These are phyloP conservation scores for Yamadazyma aaseri DNA, from an alignment of 1,139 yeast species.

Conservation along the genomic window DNA sequence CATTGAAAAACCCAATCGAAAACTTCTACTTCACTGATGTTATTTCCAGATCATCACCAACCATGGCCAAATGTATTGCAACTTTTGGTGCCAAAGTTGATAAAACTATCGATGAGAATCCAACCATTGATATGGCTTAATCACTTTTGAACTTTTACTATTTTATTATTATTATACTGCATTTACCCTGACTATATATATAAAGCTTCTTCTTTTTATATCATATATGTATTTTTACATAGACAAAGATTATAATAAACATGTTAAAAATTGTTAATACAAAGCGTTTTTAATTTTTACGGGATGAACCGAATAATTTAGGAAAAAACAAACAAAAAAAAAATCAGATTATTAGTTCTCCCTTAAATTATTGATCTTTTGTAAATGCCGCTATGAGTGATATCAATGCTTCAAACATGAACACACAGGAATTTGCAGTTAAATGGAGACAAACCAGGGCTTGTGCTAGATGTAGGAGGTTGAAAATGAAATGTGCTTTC, in stretches of 20 bases:
- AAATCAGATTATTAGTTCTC: too few species aligned
- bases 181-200: slow-evolving; percentile 1
- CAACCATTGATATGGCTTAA: slow-evolving; percentile 32
- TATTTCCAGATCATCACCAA: slow-evolving; percentile 82
- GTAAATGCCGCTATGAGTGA: too few species aligned
- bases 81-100: slow-evolving; percentile 67
- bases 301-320: slow-evolving; percentile 2
- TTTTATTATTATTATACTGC: slow-evolving; percentile 1
- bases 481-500: slow-evolving; percentile 55
- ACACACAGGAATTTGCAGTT: slow-evolving; percentile 22
- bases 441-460: slow-evolving; percentile 50
- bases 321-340: too few species aligned
- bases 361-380: too few species aligned
- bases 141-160: neutral
- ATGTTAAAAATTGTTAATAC: neutral
- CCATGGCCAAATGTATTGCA: slow-evolving; percentile 82
- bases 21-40: slow-evolving; percentile 89
- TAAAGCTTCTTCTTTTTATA: neutral
- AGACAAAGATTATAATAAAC: slow-evolving; percentile 6
- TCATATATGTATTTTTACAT: slow-evolving; percentile 8
- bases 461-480: slow-evolving; percentile 57
- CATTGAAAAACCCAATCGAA: slow-evolving; percentile 67
- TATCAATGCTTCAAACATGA: too few species aligned
- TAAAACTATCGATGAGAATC: slow-evolving; percentile 52
- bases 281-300: neutral